Percentiles rank a stretch among this genome's conserved stretches.
phyloP scores from a whole-genome alignment of 441 rosid species.

The Melastoma candidum region DNA sequence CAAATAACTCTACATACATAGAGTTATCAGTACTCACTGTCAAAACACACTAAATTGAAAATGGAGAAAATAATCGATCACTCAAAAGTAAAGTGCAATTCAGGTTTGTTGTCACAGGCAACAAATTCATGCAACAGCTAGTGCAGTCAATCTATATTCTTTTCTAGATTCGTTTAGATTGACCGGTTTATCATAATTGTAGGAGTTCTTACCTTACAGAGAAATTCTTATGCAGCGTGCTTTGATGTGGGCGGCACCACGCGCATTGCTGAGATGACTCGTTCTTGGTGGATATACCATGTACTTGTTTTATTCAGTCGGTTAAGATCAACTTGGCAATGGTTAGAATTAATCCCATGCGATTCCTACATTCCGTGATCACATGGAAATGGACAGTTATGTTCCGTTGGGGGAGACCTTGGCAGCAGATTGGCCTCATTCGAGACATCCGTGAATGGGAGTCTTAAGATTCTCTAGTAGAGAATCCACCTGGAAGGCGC shows the following conservation, averaged over 20 bases:
- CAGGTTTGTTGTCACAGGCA: no score
- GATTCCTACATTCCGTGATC: slow-evolving; percentile 5
- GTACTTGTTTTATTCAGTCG: slow-evolving; percentile 26
- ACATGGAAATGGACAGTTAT: slow-evolving; percentile 95
- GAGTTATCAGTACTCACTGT: no score
- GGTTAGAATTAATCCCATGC: not conserved
- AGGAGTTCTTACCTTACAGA: slow-evolving; percentile 77
- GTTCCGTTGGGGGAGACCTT: slow-evolving; percentile 90
- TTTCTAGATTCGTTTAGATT: no score
- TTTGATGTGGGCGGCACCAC: slow-evolving; percentile 99
- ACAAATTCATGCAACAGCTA: no score
- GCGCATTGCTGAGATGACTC: slow-evolving; percentile 87
- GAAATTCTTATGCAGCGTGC: slow-evolving; percentile 73
- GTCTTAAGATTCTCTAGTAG: slow-evolving; percentile 64
- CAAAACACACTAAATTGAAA: no score
- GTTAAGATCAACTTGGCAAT: slow-evolving; percentile 6
- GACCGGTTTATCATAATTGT: not conserved
- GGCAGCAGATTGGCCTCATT: slow-evolving; percentile 73
- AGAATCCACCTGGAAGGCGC: slow-evolving; percentile 39
- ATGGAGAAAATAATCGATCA: no score
- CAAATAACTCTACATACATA: no score
- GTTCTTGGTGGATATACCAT: slow-evolving; percentile 98
- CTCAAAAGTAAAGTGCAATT: no score
- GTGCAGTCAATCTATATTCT: no score
- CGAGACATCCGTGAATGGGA: slow-evolving; percentile 66